Base-by-base conservation (phyloP, 1,284 basidiomycete genomes). In the Stygiomarasmius scandens region DNA sequence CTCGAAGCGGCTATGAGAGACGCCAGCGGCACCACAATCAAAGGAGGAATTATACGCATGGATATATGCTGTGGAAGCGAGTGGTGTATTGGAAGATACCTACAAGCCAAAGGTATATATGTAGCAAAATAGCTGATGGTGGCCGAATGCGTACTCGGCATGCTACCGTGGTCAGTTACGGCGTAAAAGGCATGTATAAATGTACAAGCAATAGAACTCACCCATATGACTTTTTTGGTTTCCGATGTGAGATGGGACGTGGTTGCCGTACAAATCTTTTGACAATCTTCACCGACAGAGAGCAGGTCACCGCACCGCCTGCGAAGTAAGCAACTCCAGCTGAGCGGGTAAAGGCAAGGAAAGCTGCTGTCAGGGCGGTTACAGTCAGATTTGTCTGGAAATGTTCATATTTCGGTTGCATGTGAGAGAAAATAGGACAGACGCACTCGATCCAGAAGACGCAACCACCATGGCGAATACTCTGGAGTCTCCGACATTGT, bases 81-180 rank as follows among this genome's bases (percentile, higher is more conserved):
- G 69, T 81, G 60, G 73, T 82, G 77, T 55, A 80, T 43, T 29
- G 86, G 82, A 45, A 89, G 74, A 69, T 77, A 75, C 43, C 74
- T 27, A 64, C 81, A 83, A 8, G 86, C 82, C 10, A 93, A 77
- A 20, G 81, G 66, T 41, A 90, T 80, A 67, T 89, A 95, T 5
- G 81, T 75, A 16, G 84, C 84, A 69, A 85, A 92, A 73, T 84
- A 95, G 0, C 82, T 79, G 61, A 92, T 89, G 1, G 81, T 78
- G 2, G 91, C 89, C 3, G 92, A 90, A 69, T 96, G 93, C 2
- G 93, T 95, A 53, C 89, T 92, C 2, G 93, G 93, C 92, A 95
- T 95, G 2, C 92, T 92, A 43, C 67, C 24, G 48, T 19, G 19
- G 16, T 20, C 4, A 16, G 48, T 38, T 14, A 27, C 29, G n/a